Percentiles rank a stretch among this genome's conserved stretches.
phyloP scores from a whole-genome alignment of 2,329 filamentous ascomycete species.

The Westerdykella aurantiaca region DNA sequence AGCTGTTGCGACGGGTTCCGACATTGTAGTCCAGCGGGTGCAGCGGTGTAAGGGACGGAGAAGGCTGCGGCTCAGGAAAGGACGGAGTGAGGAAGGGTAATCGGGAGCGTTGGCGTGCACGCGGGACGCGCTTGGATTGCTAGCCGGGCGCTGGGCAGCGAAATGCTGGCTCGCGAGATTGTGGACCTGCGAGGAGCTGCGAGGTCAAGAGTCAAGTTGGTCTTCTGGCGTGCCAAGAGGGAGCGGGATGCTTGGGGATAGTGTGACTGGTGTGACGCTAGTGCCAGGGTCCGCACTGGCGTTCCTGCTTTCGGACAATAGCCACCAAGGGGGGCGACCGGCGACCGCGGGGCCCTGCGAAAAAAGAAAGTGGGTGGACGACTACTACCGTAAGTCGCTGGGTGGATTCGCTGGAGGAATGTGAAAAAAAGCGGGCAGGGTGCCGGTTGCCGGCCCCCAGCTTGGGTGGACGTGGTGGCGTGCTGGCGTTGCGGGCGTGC shows the following conservation, averaged over 20 bases:
- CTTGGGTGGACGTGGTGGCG: too few relatives aligned
- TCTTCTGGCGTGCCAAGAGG: not conserved
- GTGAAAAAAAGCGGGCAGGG: not conserved
- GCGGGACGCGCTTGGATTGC: not conserved
- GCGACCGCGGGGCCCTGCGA: too few relatives aligned
- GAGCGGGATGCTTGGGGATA: not conserved
- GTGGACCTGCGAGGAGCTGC: not conserved
- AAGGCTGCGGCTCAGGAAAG: not conserved
- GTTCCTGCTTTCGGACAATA: not conserved
- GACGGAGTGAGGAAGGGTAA: not conserved
- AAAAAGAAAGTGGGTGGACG: not conserved
- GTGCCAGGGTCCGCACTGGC: not conserved
- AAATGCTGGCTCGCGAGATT: not conserved
- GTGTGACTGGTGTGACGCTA: not conserved
- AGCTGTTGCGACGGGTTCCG: not conserved
- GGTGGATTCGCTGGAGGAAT: not conserved
- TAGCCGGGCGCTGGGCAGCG: not conserved
- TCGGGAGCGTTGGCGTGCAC: not conserved
- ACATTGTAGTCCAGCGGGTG: not conserved
- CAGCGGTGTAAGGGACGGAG: not conserved
- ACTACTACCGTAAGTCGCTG: too few relatives aligned
- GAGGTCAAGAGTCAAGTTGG: not conserved
- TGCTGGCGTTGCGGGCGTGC: too few relatives aligned
- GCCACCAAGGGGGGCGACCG: not conserved
- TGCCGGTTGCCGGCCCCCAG: not conserved